phyloP scores from a whole-genome alignment of 306 rosid genomes.

The Morella rubra region DNA sequence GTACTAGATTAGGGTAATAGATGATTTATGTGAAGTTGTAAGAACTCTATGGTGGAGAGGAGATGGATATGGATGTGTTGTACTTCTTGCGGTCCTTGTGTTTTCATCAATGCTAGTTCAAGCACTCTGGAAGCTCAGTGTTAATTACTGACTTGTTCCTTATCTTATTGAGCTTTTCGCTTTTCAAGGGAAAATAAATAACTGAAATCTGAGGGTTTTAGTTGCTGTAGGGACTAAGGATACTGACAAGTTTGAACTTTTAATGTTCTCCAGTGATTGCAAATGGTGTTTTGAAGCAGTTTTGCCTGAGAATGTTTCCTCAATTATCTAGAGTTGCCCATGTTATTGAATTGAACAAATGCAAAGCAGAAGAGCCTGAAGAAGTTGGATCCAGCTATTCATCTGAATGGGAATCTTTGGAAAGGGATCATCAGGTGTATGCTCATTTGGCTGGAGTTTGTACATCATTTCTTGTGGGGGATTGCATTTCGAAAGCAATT shows the following conservation, averaged over 20 bases:
- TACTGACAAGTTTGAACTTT: conserved; percentile 24
- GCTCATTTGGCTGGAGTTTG: conserved; percentile 44
- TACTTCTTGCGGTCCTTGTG: background rate
- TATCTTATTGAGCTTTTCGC: background rate
- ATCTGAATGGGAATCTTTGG: conserved; percentile 51
- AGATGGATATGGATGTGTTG: background rate
- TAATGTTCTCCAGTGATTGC: conserved; percentile 62
- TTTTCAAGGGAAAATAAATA: background rate
- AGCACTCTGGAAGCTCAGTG: background rate
- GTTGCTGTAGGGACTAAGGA: background rate
- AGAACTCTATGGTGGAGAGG: background rate
- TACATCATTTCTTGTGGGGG: conserved; percentile 26
- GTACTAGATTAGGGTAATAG: background rate
- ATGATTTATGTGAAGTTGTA: background rate
- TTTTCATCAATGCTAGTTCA: background rate
- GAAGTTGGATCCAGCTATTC: conserved; percentile 67
- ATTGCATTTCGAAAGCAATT: conserved; percentile 57
- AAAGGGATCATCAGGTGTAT: conserved; percentile 66
- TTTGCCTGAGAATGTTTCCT: conserved; percentile 85
- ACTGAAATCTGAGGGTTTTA: background rate
- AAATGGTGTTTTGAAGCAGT: conserved; percentile 63
- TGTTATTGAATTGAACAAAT: conserved; percentile 53
- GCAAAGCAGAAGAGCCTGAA: conserved; percentile 32
- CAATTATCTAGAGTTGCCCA: conserved; percentile 55
- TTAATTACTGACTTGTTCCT: background rate